These are phyloP conservation scores for Musa troglodytarum DNA, from an alignment of 176 grass and related monocot genomes.

Conservation along the genomic window DNA sequence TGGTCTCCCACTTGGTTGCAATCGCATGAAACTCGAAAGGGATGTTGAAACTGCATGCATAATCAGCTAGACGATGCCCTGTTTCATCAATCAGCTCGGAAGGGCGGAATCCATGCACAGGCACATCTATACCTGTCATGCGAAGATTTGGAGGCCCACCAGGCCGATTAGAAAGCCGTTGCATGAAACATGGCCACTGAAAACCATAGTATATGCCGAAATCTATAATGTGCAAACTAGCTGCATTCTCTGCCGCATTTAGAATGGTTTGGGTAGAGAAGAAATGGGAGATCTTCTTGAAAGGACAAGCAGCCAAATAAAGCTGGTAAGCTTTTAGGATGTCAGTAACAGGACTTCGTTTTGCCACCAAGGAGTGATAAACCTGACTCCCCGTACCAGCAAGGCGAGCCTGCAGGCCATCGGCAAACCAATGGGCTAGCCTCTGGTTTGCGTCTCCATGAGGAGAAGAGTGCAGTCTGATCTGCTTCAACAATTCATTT, in stretches of 20 bases:
- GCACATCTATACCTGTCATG: constrained; percentile 36
- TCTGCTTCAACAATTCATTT: constrained; percentile 7
- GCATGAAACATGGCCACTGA: constrained; percentile 30
- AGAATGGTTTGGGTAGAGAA: constrained; percentile 20
- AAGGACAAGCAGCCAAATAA: constrained; percentile 19
- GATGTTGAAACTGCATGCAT: constrained; percentile 21
- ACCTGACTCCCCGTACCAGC: constrained; percentile 22
- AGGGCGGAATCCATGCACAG: constrained; percentile 45
- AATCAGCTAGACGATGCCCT: constrained; percentile 29
- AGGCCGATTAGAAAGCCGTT: not conserved
- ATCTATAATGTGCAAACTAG: constrained; percentile 33
- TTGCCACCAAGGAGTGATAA: constrained; percentile 16
- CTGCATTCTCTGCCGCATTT: constrained; percentile 5
- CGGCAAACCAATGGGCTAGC: constrained; percentile 9
- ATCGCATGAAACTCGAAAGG: constrained; percentile 31
- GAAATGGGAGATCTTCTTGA: constrained; percentile 1
- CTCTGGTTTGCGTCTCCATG: constrained; percentile 11
- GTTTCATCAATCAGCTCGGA: constrained; percentile 32
- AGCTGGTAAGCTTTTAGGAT: constrained; percentile 26
- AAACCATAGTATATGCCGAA: constrained; percentile 30
- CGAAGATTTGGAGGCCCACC: constrained; percentile 41
- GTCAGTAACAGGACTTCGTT: constrained; percentile 22
- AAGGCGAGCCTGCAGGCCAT: constrained; percentile 2
- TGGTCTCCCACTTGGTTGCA: constrained; percentile 9
- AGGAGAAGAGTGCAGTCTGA: constrained; percentile 2